Evolutionary conservation across 805 yeast species (phyloP).

Genomic region (Wickerhamomyces strasburgensis): DNA sequence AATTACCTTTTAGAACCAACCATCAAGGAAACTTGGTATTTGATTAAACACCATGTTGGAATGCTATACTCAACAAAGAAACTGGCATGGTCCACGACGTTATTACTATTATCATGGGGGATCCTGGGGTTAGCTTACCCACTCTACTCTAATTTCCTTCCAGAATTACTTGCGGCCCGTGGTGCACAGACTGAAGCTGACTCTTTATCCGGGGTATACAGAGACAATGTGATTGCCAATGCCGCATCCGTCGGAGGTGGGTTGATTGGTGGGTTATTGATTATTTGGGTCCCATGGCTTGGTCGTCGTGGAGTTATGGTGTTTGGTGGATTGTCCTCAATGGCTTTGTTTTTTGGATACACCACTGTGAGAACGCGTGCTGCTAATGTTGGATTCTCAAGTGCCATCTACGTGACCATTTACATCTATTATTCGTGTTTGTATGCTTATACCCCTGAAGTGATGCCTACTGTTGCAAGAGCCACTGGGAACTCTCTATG

Average conservation of each 20-base stretch:
- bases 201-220: constrained; percentile 36
- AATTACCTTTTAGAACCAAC: constrained; percentile 24
- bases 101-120: constrained; percentile 46
- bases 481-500: constrained; percentile 60
- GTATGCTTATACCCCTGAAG: constrained; percentile 64
- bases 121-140: constrained; percentile 50
- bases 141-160: constrained; percentile 46
- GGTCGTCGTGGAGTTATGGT: constrained; percentile 33
- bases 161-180: constrained; percentile 42
- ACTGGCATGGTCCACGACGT: constrained; percentile 34
- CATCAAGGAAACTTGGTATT: constrained; percentile 24
- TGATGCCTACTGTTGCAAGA: constrained; percentile 45
- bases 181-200: constrained; percentile 42
- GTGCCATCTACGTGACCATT: constrained; percentile 31
- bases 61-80: constrained; percentile 38
- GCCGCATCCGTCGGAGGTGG: constrained; percentile 44
- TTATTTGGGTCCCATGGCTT: constrained; percentile 26
- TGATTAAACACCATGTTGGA: constrained; percentile 34
- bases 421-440: constrained; percentile 53
- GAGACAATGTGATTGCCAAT: constrained; percentile 42
- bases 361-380: constrained; percentile 45
- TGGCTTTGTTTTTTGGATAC: neutral
- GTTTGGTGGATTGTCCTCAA: neutral
- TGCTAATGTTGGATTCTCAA: constrained; percentile 43
- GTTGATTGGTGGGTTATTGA: constrained; percentile 43